phyloP scores from a whole-genome alignment of 1,139 yeast species.

The Yamadazyma dushanensis region DNA sequence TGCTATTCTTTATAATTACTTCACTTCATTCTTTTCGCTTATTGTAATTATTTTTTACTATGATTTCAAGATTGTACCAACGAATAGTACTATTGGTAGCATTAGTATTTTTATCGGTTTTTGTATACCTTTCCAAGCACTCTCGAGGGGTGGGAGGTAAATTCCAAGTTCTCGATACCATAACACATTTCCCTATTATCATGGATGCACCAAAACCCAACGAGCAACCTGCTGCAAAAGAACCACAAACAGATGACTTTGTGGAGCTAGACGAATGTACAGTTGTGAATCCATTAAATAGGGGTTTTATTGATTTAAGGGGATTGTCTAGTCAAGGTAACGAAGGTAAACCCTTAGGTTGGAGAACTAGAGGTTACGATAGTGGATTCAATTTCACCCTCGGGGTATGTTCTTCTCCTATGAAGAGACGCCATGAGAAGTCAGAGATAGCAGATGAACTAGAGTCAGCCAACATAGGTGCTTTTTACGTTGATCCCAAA shows the following conservation, averaged over 20 bases:
- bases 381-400: constrained; percentile 73
- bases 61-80: constrained; percentile 19
- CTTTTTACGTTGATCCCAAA: constrained; percentile 56
- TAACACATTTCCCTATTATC: constrained; percentile 13
- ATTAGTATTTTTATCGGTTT: constrained; percentile 16
- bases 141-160: constrained; percentile 1
- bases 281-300: constrained; percentile 49
- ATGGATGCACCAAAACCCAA: neutral
- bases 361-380: constrained; percentile 73
- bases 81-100: constrained; percentile 19
- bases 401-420: constrained; percentile 74
- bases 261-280: constrained; percentile 48
- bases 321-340: constrained; percentile 45
- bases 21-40: neutral
- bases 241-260: constrained; percentile 9
- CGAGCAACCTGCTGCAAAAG: neutral
- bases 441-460: constrained; percentile 37
- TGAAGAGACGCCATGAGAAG: constrained; percentile 36
- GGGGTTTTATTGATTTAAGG: constrained; percentile 57
- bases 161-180: constrained; percentile 13
- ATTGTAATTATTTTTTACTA: neutral
- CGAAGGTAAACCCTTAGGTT: constrained; percentile 50
- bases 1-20: neutral
- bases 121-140: constrained; percentile 15
- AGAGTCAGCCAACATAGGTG: constrained; percentile 62